A percentile compares a stretch with the other conserved stretches of the same genome.
Evolutionary conservation across 1,139 yeast species (phyloP).

Genomic region (Blastobotrys malaysiensis): DNA sequence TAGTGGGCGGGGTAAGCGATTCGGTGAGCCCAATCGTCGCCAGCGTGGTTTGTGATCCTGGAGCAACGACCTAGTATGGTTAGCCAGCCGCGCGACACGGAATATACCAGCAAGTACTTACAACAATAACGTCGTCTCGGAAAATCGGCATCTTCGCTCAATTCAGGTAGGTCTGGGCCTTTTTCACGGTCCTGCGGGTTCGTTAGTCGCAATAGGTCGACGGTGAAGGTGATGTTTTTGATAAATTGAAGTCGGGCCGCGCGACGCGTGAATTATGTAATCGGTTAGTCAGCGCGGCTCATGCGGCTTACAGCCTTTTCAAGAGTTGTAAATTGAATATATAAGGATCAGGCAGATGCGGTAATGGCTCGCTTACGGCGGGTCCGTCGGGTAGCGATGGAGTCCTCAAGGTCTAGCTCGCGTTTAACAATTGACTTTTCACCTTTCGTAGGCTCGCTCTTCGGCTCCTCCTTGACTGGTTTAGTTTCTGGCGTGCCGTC

Average conservation of each 20-base stretch:
- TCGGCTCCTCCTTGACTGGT: background rate
- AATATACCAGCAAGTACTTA: conserved; percentile 14
- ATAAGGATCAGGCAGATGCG: background rate
- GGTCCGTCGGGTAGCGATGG: background rate
- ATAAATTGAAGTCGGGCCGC: background rate
- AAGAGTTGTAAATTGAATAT: no score
- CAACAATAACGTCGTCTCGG: conserved; percentile 52
- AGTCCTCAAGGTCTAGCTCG: background rate
- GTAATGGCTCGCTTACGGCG: background rate
- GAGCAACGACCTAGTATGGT: conserved; percentile 50
- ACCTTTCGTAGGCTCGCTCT: background rate
- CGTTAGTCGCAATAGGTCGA: background rate
- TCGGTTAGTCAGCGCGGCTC: background rate
- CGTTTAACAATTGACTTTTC: background rate
- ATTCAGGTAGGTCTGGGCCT: background rate
- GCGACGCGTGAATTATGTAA: background rate
- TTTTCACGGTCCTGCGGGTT: background rate
- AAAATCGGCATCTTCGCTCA: conserved; percentile 47
- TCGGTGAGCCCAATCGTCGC: conserved; percentile 82
- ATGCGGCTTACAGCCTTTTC: no score
- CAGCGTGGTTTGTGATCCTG: conserved; percentile 72
- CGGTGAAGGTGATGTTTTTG: background rate
- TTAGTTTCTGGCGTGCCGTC: no score
- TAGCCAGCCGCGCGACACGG: background rate
- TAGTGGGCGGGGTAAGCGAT: conserved; percentile 69